Conservation (phyloP, 306 rosid genomes). For the Crotalaria pallida region DNA sequence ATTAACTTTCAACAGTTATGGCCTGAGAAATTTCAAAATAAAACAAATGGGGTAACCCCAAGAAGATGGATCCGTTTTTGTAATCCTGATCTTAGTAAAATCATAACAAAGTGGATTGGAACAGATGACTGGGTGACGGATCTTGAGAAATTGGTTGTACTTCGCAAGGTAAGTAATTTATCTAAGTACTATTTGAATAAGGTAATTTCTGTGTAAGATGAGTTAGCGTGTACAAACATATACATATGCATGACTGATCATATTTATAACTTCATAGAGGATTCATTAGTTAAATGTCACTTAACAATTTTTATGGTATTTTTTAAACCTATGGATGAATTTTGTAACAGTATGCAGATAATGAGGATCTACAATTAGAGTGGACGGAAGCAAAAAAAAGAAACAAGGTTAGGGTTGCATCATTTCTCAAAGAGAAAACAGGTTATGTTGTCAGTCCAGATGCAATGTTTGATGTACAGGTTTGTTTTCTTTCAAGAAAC, state of each 20-base stretch:
- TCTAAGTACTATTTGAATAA: neutral
- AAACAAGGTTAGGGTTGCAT: constrained; percentile 74
- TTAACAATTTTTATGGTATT: neutral
- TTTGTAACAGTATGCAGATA: constrained; percentile 63
- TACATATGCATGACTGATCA: neutral
- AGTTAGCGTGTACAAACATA: neutral
- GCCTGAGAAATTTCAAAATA: constrained; percentile 93
- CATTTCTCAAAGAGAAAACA: constrained; percentile 72
- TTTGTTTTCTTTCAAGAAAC: constrained; percentile 24
- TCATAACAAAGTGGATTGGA: constrained; percentile 79
- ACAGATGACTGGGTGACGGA: constrained; percentile 57
- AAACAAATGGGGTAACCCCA: constrained; percentile 97
- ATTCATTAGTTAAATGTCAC: neutral
- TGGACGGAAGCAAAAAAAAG: constrained; percentile 77
- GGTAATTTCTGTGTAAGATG: neutral
- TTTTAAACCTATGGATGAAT: neutral
- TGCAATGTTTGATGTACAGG: constrained; percentile 96
- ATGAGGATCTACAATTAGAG: constrained; percentile 70
- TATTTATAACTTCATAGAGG: neutral
- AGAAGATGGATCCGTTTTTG: constrained; percentile 96
- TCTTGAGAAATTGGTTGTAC: constrained; percentile 39
- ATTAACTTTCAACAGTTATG: constrained; percentile 52
- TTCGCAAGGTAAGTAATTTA: constrained; percentile 37
- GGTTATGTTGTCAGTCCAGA: constrained; percentile 78
- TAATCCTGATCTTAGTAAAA: constrained; percentile 76